Evolutionary conservation across 2,329 filamentous ascomycete species (phyloP), one percentile per base, ranked within the genome.

Genomic region (Cordyceps cateniannulata): DNA sequence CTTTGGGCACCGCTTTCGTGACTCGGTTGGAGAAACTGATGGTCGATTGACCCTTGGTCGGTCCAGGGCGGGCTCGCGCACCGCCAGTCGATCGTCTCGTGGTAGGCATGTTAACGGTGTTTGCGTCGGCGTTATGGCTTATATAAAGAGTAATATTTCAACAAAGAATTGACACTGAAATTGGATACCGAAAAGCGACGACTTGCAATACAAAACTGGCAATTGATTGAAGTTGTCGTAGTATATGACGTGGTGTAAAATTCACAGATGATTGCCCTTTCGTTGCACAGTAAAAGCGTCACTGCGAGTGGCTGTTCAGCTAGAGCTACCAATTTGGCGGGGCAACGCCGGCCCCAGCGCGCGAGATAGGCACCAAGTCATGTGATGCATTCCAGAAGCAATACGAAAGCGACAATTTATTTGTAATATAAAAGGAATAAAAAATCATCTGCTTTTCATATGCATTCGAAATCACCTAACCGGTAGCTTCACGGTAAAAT

Each of bases 401-500:
- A 18, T 40, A 5, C 16, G 5, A 40, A 20, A 18, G 32, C 22
- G 25, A 9, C 16, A n/a, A n/a, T n/a, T 3, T 7, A 44, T 3
- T 24, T 40, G n/a, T 16, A 50, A 50, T 22, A 44, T 27, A 24
- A 14, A 59, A 38, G 10, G 1, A 40, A 42, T 35, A n/a, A 51
- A 42, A 29, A 8, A 9, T 24, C 8, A 18, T 38, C 35, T 49
- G 27, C 45, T 45, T 56, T 51, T 54, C 50, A 14, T 45, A n/a
- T 52, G 14, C 10, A 16, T 16, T 12, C 18, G 2, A 18, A 9
- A 9, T 12, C 35, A 20, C 51, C 51, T 60, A 62, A 59, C 77
- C 89, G 22, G 87, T 92, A 54, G 91, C 91, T 76, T 96, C 91
- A 47, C 91, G 81, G 71, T 96, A 96, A 72, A 96, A 92, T 1